phyloP scores from a whole-genome alignment of 2,329 filamentous ascomycete genomes.

The Metarhizium robertsii region DNA sequence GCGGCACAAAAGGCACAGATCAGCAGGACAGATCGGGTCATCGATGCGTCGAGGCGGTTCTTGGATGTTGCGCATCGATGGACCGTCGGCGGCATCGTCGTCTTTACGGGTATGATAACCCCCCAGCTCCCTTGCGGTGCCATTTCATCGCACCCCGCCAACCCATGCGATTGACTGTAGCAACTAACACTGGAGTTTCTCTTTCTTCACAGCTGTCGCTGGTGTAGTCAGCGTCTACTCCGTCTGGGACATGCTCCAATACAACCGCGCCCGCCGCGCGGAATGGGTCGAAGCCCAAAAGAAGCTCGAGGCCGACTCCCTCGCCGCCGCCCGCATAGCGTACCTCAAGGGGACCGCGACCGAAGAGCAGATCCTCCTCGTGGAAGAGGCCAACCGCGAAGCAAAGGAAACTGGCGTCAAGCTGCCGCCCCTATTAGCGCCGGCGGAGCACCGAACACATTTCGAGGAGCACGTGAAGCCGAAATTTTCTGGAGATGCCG shows the following conservation, averaged over 20 bases:
- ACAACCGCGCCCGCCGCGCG: slow-evolving; percentile 49
- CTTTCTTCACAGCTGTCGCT: slow-evolving; percentile 34
- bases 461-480: slow-evolving; percentile 26
- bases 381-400: slow-evolving; percentile 45
- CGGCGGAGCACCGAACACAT: slow-evolving; percentile 29
- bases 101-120: slow-evolving; percentile 41
- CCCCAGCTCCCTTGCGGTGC: too few species aligned
- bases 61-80: slow-evolving; percentile 48
- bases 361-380: slow-evolving; percentile 44
- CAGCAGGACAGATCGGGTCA: slow-evolving; percentile 41
- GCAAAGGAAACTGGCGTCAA: slow-evolving; percentile 35
- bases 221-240: slow-evolving; percentile 49
- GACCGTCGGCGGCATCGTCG: slow-evolving; percentile 44
- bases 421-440: slow-evolving; percentile 41
- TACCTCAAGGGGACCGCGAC: slow-evolving; percentile 50
- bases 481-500: slow-evolving; percentile 16
- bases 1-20: slow-evolving; percentile 53
- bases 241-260: slow-evolving; percentile 50
- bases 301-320: slow-evolving; percentile 42
- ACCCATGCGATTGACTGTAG: neutral
- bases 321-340: slow-evolving; percentile 48
- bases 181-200: neutral
- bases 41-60: slow-evolving; percentile 37
- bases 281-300: slow-evolving; percentile 49
- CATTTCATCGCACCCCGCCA: neutral